Conservation (phyloP, 2,329 filamentous ascomycete species). For the Colletotrichum simmondsii region DNA sequence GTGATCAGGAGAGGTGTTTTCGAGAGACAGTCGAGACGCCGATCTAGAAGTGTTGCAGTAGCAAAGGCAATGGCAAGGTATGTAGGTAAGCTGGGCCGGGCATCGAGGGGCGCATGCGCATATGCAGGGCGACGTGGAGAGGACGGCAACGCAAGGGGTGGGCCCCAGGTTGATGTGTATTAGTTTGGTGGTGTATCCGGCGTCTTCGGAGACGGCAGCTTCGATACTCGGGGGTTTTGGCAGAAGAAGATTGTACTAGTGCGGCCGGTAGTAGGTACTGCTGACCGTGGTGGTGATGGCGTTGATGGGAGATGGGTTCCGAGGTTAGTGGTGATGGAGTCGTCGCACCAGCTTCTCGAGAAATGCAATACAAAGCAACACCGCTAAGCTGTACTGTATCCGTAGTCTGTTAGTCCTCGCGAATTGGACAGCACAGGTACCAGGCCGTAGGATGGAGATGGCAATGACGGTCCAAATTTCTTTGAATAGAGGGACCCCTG, state of each 20-base stretch:
- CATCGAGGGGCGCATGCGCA: conserved; percentile 33
- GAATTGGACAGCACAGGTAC: conserved; percentile 28
- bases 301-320: not conserved
- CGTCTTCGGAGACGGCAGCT: not conserved
- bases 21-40: not conserved
- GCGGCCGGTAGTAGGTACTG: not conserved
- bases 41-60: conserved; percentile 8
- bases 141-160: not conserved
- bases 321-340: not conserved
- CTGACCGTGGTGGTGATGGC: not conserved
- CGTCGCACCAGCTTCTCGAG: not conserved
- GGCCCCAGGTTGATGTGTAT: not conserved
- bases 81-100: conserved; percentile 21
- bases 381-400: not conserved
- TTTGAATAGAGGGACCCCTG: conserved; percentile 31
- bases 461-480: conserved; percentile 35
- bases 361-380: not conserved
- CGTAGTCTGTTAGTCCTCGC: conserved; percentile 7
- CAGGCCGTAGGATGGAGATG: not conserved
- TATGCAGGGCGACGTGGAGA: conserved; percentile 29
- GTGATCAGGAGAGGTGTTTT: conserved; percentile 7
- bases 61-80: not conserved
- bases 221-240: not conserved
- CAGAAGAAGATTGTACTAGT: not conserved
- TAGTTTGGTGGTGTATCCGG: not conserved